Evolutionary conservation across 2,329 filamentous ascomycete species (phyloP).

Genomic region (Alternaria viburni): DNA sequence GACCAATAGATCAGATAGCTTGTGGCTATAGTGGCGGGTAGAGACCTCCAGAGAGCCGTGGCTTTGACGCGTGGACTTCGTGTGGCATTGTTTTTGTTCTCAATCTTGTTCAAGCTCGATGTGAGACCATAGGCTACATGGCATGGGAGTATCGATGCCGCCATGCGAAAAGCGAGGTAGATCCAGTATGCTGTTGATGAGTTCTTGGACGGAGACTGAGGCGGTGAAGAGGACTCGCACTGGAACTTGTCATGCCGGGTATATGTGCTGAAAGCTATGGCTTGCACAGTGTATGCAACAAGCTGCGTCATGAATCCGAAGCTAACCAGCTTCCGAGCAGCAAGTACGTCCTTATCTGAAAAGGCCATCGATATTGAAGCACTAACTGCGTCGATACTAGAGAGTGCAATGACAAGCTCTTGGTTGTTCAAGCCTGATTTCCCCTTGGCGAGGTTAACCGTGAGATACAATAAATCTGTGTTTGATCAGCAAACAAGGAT

Average conservation of each 20-base stretch:
- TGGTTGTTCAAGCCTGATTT: fast-evolving
- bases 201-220: neutral
- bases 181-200: neutral
- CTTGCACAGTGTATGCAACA: fast-evolving
- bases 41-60: neutral
- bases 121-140: neutral
- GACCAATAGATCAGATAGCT: neutral
- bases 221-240: fast-evolving
- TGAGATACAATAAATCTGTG: no score
- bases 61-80: neutral
- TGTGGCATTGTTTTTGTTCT: neutral
- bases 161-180: neutral
- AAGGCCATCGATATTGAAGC: neutral
- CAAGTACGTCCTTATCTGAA: neutral
- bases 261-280: fast-evolving
- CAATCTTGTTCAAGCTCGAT: neutral
- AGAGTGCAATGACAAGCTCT: neutral
- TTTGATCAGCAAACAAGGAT: no score
- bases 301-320: fast-evolving
- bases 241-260: fast-evolving
- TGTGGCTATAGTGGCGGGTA: neutral
- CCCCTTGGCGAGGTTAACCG: neutral
- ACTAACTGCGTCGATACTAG: neutral
- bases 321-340: neutral
- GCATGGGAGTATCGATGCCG: fast-evolving